Conservation (phyloP, 1,284 basidiomycete genomes). For the Inonotus obliquus region DNA sequence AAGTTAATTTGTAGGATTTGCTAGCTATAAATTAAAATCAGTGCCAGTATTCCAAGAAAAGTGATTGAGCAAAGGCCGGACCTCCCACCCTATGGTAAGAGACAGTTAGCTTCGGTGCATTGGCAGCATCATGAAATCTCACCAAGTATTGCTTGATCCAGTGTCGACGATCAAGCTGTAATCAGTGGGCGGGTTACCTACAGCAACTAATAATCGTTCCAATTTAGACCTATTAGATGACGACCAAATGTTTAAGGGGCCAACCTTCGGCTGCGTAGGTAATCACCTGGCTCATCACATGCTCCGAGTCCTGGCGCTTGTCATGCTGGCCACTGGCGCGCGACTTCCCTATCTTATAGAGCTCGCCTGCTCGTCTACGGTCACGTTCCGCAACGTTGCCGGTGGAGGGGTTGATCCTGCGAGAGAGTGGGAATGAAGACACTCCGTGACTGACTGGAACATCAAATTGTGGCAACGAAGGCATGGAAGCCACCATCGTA, state of each 20-base stretch:
- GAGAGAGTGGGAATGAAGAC: constrained; percentile 11
- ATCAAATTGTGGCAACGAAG: not conserved
- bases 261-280: not conserved
- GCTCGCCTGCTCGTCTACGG: constrained; percentile 12
- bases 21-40: constrained; percentile 20
- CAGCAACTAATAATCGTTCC: constrained; percentile 5
- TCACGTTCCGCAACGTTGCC: constrained; percentile 12
- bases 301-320: constrained; percentile 5
- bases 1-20: constrained; percentile 11
- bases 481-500: not conserved
- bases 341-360: not conserved
- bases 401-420: not conserved
- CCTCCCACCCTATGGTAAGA: not conserved
- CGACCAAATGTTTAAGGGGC: not conserved
- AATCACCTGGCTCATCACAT: constrained; percentile 9
- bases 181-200: constrained; percentile 18
- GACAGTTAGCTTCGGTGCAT: not conserved
- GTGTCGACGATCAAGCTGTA: constrained; percentile 21
- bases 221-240: not conserved
- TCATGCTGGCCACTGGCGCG: not conserved
- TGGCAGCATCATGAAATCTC: not conserved
- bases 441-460: not conserved
- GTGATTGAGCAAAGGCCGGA: not conserved
- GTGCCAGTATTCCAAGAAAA: not conserved
- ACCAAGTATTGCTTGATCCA: constrained; percentile 23